Base-by-base conservation (phyloP, 2,329 filamentous ascomycete species). In the Aspergillus costaricaensis region DNA sequence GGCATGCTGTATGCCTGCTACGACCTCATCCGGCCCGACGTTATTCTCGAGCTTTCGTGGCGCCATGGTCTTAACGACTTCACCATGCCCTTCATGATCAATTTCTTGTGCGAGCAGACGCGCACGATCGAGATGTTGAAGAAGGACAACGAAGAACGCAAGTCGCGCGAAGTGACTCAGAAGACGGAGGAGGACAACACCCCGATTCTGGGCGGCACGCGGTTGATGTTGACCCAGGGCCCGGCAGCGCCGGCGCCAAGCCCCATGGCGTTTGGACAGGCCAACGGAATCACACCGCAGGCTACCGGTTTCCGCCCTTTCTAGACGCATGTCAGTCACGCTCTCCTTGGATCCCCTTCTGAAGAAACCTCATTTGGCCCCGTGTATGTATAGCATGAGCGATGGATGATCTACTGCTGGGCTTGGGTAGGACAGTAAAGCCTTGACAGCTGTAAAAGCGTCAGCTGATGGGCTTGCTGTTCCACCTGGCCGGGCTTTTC, bases 31-130 rank as follows among this genome's bases (percentile, higher is more conserved):
- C 91, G 92, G 17, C 90, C 96, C 3, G 92, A 98, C 73, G 83
- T 96, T 55, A 90, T 99, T 61, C 86, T 99, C 77, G 95, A 99
- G 81, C 86, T 99, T 60, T 98, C 95, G 61, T 99, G 95, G 95
- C 94, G 95, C 70, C 85, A 96, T 75, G 92, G 92, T 62, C 89
- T 99, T 41, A 88, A 89, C 71, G 95, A 99, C 81, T 99, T 96
- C 81, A 96, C 93, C 51, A 99, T 99, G 96, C 95, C 95, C 17
- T 99, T 96, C 84, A 96, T 99, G 92, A 98, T 99, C 86, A 99
- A 98, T 82, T 90, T 96, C 82, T 84, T 99, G 65, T 87, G 89
- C 68, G 92, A 96, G 78, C 93, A 98, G 80, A 92, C 91, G 41
- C 88, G 90, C 67, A 89, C 96, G 59, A 89, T 99, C 68, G 87